phyloP scores from a whole-genome alignment of 2,329 filamentous ascomycete genomes.

The Colletotrichum chlorophyti region DNA sequence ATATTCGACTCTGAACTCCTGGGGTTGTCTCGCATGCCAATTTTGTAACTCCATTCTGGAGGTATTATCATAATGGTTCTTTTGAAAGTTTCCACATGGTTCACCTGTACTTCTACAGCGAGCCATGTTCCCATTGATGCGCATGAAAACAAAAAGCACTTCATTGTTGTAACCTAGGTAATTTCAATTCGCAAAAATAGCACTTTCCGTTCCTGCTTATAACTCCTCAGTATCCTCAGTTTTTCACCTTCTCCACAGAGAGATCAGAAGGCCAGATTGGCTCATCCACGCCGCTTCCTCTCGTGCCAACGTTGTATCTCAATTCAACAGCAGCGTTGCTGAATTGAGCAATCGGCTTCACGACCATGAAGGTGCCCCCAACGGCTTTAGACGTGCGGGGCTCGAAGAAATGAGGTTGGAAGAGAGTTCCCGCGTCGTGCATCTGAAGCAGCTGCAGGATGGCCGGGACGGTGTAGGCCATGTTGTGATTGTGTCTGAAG shows the following conservation, averaged over 20 bases:
- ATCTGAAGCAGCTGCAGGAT: conserved; percentile 47
- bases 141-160: too few relatives aligned
- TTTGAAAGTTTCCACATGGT: too few relatives aligned
- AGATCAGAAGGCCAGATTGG: conserved; percentile 51
- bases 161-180: too few relatives aligned
- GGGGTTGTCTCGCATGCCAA: too few relatives aligned
- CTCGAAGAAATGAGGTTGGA: conserved; percentile 57
- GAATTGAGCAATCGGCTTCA: conserved; percentile 50
- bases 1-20: too few relatives aligned
- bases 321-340: conserved; percentile 41
- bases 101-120: too few relatives aligned
- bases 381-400: conserved; percentile 8
- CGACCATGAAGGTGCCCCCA: conserved; percentile 38
- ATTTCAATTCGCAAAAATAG: too few relatives aligned
- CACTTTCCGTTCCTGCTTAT: too few relatives aligned
- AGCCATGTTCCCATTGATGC: too few relatives aligned
- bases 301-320: conserved; percentile 53
- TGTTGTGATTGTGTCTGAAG: conserved; percentile 58
- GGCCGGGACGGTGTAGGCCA: conserved; percentile 43
- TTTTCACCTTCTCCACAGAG: conserved; percentile 40
- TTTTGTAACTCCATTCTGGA: too few relatives aligned
- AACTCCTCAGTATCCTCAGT: too few relatives aligned
- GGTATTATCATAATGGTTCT: too few relatives aligned
- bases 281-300: conserved; percentile 54
- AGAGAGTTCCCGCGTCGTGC: conserved; percentile 43